A percentile compares a stretch with the other conserved stretches of the same genome.
phyloP scores from a whole-genome alignment of 192 early-diverging fungal genomes.

The Phlyctochytrium planicorne region DNA sequence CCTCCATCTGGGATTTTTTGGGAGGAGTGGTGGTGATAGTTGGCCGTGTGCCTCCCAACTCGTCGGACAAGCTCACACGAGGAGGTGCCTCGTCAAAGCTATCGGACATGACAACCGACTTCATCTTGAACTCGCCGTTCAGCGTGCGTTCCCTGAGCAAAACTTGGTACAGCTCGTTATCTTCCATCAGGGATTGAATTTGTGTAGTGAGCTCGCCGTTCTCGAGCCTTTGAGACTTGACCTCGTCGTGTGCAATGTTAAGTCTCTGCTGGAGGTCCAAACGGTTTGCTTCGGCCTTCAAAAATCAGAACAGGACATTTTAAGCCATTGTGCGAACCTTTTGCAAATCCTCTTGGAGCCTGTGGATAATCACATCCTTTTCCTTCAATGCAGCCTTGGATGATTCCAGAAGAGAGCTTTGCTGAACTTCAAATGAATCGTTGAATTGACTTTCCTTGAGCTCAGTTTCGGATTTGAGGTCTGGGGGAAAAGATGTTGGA shows the following conservation, averaged over 20 bases:
- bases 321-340: too few relatives aligned
- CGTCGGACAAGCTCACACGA: background rate
- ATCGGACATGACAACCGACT: background rate
- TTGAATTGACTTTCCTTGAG: background rate
- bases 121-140: background rate
- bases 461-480: background rate
- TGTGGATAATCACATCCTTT: background rate
- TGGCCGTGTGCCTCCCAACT: too few relatives aligned
- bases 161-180: background rate
- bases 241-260: too few relatives aligned
- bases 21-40: background rate
- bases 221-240: background rate
- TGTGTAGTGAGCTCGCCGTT: background rate
- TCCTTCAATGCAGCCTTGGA: background rate
- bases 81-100: background rate
- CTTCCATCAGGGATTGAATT: slow-evolving; percentile 3
- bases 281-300: too few relatives aligned
- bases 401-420: background rate
- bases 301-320: too few relatives aligned
- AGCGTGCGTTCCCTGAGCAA: background rate
- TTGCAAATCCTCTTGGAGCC: too few relatives aligned
- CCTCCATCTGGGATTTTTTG: background rate
- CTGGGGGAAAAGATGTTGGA: too few relatives aligned
- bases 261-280: too few relatives aligned
- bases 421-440: background rate